phyloP scores from a whole-genome alignment of 1,284 basidiomycete species.

The Mycosarcoma mackinlayi region DNA sequence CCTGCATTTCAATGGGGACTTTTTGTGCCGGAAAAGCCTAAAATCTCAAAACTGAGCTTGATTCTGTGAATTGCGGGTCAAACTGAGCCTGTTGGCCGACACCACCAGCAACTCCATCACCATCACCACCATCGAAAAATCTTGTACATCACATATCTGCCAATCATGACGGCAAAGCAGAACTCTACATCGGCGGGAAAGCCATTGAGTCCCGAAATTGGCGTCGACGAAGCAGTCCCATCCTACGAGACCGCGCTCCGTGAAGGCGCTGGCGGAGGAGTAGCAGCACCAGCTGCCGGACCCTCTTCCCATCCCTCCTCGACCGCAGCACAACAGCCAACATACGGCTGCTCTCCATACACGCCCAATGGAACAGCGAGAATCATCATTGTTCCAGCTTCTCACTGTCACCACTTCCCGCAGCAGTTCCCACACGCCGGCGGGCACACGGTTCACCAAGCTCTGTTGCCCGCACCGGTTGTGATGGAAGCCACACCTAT shows the following conservation, averaged over 20 bases:
- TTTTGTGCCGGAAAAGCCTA: too few relatives aligned
- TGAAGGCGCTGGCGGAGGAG: slow-evolving; percentile 32
- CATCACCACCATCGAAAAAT: neutral
- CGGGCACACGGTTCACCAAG: slow-evolving; percentile 1
- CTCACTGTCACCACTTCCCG: slow-evolving; percentile 16
- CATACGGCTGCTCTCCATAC: slow-evolving; percentile 42
- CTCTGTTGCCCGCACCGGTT: slow-evolving; percentile 21
- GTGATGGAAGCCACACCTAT: slow-evolving; percentile 7
- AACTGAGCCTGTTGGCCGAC: too few relatives aligned
- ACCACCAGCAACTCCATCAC: slow-evolving; percentile 1
- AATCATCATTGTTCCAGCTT: slow-evolving; percentile 40
- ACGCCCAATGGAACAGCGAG: slow-evolving; percentile 35
- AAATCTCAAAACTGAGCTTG: too few relatives aligned
- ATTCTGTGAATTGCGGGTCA: too few relatives aligned
- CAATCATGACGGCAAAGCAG: neutral
- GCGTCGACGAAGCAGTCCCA: slow-evolving; percentile 40
- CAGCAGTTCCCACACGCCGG: slow-evolving; percentile 7
- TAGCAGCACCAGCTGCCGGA: slow-evolving; percentile 10
- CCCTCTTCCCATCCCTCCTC: slow-evolving; percentile 12
- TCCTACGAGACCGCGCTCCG: slow-evolving; percentile 48
- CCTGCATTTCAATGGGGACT: slow-evolving; percentile 15
- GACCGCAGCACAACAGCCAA: slow-evolving; percentile 5
- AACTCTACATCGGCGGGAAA: slow-evolving; percentile 1
- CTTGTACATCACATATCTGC: too few relatives aligned
- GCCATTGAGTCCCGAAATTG: neutral